phyloP scores from a whole-genome alignment of 1,284 basidiomycete genomes.

The Gyrodon tennesseensis region DNA sequence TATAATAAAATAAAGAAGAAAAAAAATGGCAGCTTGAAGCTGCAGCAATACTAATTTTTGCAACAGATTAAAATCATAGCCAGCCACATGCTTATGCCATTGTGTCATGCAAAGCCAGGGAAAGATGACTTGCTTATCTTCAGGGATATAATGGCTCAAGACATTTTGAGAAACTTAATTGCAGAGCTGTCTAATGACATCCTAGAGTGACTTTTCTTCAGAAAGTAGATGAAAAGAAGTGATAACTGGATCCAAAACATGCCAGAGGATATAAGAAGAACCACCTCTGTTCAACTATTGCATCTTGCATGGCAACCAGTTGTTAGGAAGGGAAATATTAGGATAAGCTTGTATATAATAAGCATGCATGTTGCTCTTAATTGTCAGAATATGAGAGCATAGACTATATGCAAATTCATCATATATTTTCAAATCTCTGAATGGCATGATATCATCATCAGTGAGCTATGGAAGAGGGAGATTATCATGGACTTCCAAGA shows the following conservation, averaged over 20 bases:
- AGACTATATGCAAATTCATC: not conserved
- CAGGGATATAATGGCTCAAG: not conserved
- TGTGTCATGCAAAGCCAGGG: slow-evolving; percentile 1
- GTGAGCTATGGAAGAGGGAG: not conserved
- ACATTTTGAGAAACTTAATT: not conserved
- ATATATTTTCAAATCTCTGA: not conserved
- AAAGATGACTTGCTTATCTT: not conserved
- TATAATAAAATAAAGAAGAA: too few relatives aligned
- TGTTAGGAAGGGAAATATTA: not conserved
- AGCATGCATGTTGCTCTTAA: not conserved
- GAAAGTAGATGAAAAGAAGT: not conserved
- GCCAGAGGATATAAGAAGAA: not conserved
- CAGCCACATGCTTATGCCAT: slow-evolving; percentile 5
- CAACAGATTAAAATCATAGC: not conserved
- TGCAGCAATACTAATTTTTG: not conserved
- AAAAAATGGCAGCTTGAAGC: too few relatives aligned
- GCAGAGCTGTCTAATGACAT: not conserved
- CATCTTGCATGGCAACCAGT: slow-evolving; percentile 6
- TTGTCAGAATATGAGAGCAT: not conserved
- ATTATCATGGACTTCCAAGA: not conserved
- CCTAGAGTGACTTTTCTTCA: not conserved
- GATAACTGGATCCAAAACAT: not conserved
- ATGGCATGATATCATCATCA: not conserved
- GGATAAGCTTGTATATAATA: not conserved
- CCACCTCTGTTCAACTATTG: slow-evolving; percentile 2